Evolutionary conservation across 129 eudicot species (phyloP).

Genomic region (Ambrosia trifida): DNA sequence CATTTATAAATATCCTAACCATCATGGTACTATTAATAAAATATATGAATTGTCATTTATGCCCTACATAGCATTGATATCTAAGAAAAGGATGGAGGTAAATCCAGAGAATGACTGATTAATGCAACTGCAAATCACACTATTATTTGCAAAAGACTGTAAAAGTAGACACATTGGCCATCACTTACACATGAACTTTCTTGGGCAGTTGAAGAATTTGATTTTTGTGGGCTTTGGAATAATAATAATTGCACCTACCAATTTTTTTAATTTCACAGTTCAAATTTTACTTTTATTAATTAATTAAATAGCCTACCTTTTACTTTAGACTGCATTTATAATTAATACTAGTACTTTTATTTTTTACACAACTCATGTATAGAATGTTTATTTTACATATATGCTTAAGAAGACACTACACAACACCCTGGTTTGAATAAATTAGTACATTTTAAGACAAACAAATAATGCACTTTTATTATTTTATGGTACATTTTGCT

Average conservation of each 20-base stretch:
- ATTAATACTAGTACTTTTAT: conserved; percentile 1
- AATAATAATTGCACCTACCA: conserved; percentile 23
- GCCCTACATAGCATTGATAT: conserved; percentile 14
- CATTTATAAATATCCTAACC: not conserved
- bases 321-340: conserved; percentile 25
- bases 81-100: conserved; percentile 13
- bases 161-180: conserved; percentile 16
- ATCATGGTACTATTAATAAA: conserved; percentile 11
- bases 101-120: conserved; percentile 27
- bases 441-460: not conserved
- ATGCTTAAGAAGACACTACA: not conserved
- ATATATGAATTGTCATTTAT: conserved; percentile 15
- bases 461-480: not conserved
- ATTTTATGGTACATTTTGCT: too few species aligned
- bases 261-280: conserved; percentile 16
- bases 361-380: not conserved
- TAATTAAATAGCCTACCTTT: conserved; percentile 21
- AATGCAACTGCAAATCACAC: conserved; percentile 7
- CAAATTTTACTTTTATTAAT: conserved; percentile 2
- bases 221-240: conserved; percentile 33
- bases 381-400: not conserved
- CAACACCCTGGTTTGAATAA: not conserved
- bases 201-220: conserved; percentile 45
- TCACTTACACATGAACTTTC: conserved; percentile 34
- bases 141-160: conserved; percentile 21